Percentiles rank a stretch among this genome's conserved stretches.
phyloP scores from a whole-genome alignment of 352 stramenopile species.

The Globisporangium echinulatum region DNA sequence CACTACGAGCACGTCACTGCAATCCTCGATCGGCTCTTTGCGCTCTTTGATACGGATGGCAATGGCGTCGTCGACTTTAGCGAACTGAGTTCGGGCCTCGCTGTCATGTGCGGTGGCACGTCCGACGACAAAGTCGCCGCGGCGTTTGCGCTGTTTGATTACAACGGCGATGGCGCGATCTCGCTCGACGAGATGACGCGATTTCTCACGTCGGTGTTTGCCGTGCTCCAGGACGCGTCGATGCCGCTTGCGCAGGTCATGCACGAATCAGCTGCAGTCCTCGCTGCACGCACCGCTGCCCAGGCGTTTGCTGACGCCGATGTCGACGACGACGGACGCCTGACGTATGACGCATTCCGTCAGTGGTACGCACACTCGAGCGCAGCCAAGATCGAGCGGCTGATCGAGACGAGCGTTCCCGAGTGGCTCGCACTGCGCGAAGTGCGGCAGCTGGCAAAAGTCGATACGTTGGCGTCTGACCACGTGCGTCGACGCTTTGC shows the following conservation, averaged over 20 bases:
- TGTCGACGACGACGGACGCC: conserved; percentile 50
- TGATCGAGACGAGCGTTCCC: conserved; percentile 75
- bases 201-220: conserved; percentile 84
- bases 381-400: conserved; percentile 64
- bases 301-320: conserved; percentile 78
- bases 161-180: conserved; percentile 81
- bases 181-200: conserved; percentile 80
- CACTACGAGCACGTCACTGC: conserved; percentile 62
- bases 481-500: conserved; percentile 79
- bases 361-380: conserved; percentile 77
- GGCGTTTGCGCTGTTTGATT: conserved; percentile 81
- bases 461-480: conserved; percentile 55
- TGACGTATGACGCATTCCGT: conserved; percentile 76
- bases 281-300: conserved; percentile 54
- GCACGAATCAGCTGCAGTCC: conserved; percentile 45
- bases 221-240: conserved; percentile 73
- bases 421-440: conserved; percentile 75
- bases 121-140: conserved; percentile 70
- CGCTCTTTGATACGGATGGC: conserved; percentile 81
- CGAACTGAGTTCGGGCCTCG: conserved; percentile 76
- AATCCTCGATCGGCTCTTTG: conserved; percentile 76
- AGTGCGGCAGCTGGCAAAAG: conserved; percentile 70
- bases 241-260: conserved; percentile 42
- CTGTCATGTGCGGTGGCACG: conserved; percentile 78
- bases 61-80: conserved; percentile 82